Evolutionary conservation across 495 filamentous ascomycete genomes (phyloP).

Genomic region (Trichocladium uniseriatum): DNA sequence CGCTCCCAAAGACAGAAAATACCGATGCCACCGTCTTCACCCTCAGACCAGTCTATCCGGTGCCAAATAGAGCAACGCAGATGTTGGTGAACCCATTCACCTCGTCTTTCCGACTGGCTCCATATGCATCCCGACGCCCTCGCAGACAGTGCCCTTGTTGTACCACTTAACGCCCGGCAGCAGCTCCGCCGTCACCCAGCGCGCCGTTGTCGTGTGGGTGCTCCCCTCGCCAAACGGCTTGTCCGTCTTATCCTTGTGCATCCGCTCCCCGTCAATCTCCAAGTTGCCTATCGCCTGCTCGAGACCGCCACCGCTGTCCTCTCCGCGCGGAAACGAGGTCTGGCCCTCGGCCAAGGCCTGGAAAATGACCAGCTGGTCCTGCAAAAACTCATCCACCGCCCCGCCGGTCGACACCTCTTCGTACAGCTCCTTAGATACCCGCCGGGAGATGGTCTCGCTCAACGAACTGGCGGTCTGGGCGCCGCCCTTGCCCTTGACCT

Average conservation of each 20-base stretch:
- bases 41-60: too few relatives aligned
- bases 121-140: constrained; percentile 36
- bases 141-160: constrained; percentile 42
- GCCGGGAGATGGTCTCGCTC: constrained; percentile 32
- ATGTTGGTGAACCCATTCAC: background rate
- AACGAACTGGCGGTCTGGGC: constrained; percentile 14
- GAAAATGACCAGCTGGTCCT: constrained; percentile 76
- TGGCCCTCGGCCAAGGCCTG: constrained; percentile 59
- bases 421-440: constrained; percentile 49
- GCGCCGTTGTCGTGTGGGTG: constrained; percentile 61
- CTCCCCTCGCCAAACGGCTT: constrained; percentile 49
- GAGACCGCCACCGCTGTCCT: constrained; percentile 12
- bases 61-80: background rate
- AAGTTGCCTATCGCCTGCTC: constrained; percentile 12
- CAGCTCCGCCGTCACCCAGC: constrained; percentile 57
- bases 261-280: constrained; percentile 8
- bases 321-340: constrained; percentile 30
- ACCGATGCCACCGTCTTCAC: too few relatives aligned
- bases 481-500: constrained; percentile 19
- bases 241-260: constrained; percentile 27
- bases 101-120: constrained; percentile 2
- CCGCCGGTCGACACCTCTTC: constrained; percentile 46
- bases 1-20: background rate
- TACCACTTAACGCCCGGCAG: constrained; percentile 45
- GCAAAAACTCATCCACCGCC: constrained; percentile 59